Base-by-base conservation (phyloP, 495 filamentous ascomycete genomes). In the Lophiotrema nucula region DNA sequence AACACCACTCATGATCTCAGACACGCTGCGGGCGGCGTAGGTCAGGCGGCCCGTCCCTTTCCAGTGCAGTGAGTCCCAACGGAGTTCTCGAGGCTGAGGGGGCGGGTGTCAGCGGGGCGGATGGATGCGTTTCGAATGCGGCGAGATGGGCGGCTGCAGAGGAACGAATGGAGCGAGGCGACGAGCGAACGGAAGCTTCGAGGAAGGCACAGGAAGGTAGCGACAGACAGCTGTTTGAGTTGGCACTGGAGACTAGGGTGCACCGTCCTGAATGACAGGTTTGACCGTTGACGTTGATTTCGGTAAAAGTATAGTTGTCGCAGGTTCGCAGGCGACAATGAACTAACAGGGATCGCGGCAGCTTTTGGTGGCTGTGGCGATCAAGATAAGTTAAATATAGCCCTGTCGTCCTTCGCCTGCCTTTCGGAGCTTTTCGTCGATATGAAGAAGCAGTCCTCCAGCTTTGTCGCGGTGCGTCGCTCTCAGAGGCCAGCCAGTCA, bases 71-170 rank as follows among this genome's bases (percentile, higher is more conserved):
- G n/a, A n/a, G n/a, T n/a, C n/a, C n/a, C n/a, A 35, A 8, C 15
- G 31, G 8, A 35, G 31, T 13, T 38, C 41, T 53, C 44, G 13
- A 37, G 48, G 48, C 39, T 42, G 38, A 44, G 35, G 44, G 13
- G 23, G 44, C 52, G 52, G 45, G 23, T 56, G 58, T 51, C 49
- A 60, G 58, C 58, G 58, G 58, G 49, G 51, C 47, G 46, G 4
- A 41, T 52, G 41, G 12, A 28, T 11, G 24, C 15, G 58, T 43
- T 52, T 53, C 56, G 22, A 53, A 38, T 47, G 52, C 42, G 8
- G 31, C 31, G 8, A 41, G 27, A 39, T 4, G 50, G 33, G 33
- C 26, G 49, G n/a, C 15, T 23, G 47, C 26, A 8, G 46, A 26
- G 6, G 27, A 28, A 10, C 6, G 37, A 22, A 28, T n/a, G 19